Conservation (phyloP, 306 rosid genomes). For the cucumber (Cucumis sativus) region DNA sequence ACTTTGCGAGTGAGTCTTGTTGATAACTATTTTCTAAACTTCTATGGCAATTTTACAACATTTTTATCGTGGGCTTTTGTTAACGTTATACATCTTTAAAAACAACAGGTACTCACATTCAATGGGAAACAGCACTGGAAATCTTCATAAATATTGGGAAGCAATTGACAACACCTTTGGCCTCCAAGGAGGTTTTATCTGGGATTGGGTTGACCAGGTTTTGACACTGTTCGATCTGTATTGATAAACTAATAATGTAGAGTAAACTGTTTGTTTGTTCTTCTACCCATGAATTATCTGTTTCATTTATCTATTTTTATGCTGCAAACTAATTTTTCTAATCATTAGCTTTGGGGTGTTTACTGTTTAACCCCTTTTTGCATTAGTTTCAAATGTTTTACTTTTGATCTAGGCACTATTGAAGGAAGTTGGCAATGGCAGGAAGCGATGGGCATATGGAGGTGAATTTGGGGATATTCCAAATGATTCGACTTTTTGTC, state of each 20-base stretch:
- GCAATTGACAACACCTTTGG: slow-evolving; percentile 88
- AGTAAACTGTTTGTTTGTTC: not conserved
- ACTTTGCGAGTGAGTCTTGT: slow-evolving; percentile 71
- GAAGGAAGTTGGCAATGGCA: slow-evolving; percentile 42
- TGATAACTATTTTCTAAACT: not conserved
- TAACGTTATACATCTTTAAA: not conserved
- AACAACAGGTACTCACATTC: slow-evolving; percentile 85
- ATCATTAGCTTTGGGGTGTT: not conserved
- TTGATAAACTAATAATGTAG: not conserved
- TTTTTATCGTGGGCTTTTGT: not conserved
- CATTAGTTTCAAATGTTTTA: not conserved
- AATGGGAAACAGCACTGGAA: slow-evolving; percentile 96
- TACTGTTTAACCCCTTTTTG: not conserved
- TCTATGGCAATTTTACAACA: not conserved
- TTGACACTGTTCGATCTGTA: not conserved
- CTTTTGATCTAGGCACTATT: slow-evolving; percentile 37
- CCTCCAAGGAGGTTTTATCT: slow-evolving; percentile 97
- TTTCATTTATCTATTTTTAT: not conserved
- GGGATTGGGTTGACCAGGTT: slow-evolving; percentile 99
- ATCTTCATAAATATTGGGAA: slow-evolving; percentile 84
- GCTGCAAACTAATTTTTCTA: not conserved
- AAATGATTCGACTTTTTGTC: slow-evolving; percentile 83
- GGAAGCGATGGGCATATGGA: slow-evolving; percentile 89
- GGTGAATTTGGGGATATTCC: slow-evolving; percentile 91
- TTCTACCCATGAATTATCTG: not conserved